Evolutionary conservation across 768 basidiomycete species (phyloP), one percentile per base, ranked within the genome.

Genomic region (Boletus pseudopeckii): DNA sequence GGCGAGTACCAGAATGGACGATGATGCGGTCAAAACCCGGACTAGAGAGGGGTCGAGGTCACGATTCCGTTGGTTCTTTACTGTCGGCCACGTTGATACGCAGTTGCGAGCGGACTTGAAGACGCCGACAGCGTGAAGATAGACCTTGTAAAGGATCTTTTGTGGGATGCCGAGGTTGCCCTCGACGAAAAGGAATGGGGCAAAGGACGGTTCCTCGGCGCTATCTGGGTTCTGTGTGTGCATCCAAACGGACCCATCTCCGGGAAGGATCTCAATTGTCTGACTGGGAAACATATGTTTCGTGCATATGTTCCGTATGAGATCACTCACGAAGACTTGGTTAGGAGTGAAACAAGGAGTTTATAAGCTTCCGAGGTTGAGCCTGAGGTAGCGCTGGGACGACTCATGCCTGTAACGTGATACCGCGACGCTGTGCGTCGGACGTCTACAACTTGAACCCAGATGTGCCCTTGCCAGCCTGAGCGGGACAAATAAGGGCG

Each of bases 81-180:
- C n/a, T 14, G 49, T 18, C 17, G 41, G 36, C 13, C 26, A 50
- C 18, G 40, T 43, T n/a, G 52, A 37, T 22, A 43, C 3, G n/a
- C 34, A 4, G 18, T 28, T 54, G n/a, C 68, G 67, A 38, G 63
- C 59, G 3, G 63, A 56, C 10, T 66, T 57, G 61, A 79, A 79
- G 32, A 74, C 55, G 13, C 52, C 37, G 4, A 76, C 50, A 15
- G 82, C 80, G 5, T 67, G 58, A 10, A 81, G 54, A 63, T 87
- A 89, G 1, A 82, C 64, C 46, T 68, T 66, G 61, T 78, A 77
- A 3, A 86, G 75, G 8, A 76, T 58, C 57, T 82, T 85, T 61
- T 80, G 75, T 1, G 85, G 86, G 32, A 89, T 71, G 0, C 88
- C 88, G 13, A 90, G 76, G 50, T 90, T 77, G 7, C 76, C 75